phyloP scores from a whole-genome alignment of 768 basidiomycete species.

The Saitozyma podzolica region DNA sequence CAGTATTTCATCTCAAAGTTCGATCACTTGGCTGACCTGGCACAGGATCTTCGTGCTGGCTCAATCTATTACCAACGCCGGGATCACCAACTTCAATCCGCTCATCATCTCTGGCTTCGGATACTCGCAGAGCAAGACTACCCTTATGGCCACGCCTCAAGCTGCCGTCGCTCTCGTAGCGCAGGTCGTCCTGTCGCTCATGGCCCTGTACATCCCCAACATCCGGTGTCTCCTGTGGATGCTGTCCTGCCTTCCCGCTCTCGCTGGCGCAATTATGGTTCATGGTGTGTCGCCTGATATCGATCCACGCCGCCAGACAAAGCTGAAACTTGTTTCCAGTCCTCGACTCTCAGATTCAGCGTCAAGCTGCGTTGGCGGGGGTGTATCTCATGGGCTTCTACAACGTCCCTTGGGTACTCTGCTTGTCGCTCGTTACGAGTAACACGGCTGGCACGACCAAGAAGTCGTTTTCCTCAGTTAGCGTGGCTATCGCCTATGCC shows the following conservation, averaged over 20 bases:
- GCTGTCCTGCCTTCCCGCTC: constrained; percentile 9
- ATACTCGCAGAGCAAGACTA: constrained; percentile 17
- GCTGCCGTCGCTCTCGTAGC: constrained; percentile 19
- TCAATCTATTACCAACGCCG: constrained; percentile 24
- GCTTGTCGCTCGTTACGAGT: background rate
- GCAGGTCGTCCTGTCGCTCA: constrained; percentile 8
- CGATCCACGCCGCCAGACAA: no score
- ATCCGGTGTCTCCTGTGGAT: constrained; percentile 20
- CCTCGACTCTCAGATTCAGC: no score
- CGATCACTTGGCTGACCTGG: constrained; percentile 1
- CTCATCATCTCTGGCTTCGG: constrained; percentile 24
- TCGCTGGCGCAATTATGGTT: constrained; percentile 14
- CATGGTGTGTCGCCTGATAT: constrained; percentile 6
- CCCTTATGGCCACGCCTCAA: constrained; percentile 18
- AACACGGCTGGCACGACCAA: no score
- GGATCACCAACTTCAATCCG: constrained; percentile 25
- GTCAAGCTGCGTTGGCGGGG: background rate
- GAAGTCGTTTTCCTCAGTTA: background rate
- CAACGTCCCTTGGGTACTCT: constrained; percentile 1
- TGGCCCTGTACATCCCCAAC: constrained; percentile 17
- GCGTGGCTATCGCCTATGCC: constrained; percentile 7
- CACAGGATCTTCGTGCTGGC: constrained; percentile 6
- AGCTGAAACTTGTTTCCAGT: no score
- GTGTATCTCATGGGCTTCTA: constrained; percentile 1
- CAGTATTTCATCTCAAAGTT: no score